Percentiles rank a stretch among this genome's conserved stretches.
Evolutionary conservation across 2,329 filamentous ascomycete species (phyloP).

Genomic region (Volutella citrinella): DNA sequence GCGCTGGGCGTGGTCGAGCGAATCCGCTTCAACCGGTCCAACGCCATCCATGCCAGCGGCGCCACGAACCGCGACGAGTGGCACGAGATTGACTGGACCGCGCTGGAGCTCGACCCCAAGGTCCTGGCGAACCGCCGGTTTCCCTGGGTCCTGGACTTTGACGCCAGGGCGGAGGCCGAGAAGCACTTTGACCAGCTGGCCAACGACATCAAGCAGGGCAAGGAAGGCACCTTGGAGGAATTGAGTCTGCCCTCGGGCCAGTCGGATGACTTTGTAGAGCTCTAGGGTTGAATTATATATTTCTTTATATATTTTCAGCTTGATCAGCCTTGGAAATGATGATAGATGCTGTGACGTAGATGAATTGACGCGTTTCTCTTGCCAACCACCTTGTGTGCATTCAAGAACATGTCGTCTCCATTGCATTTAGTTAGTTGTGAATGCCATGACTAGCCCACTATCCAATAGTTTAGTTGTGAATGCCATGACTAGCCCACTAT

Average conservation of each 20-base stretch:
- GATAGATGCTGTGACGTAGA: no score
- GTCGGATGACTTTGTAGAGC: no score
- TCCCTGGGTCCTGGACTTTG: conserved; percentile 4
- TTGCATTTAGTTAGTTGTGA: no score
- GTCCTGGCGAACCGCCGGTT: neutral
- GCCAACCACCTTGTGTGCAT: no score
- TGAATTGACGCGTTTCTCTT: no score
- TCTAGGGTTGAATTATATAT: no score
- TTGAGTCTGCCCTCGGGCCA: conserved; percentile 1
- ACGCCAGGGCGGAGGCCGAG: neutral
- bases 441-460: no score
- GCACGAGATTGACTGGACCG: conserved; percentile 3
- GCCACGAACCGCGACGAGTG: conserved; percentile 3
- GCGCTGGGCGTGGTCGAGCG: neutral
- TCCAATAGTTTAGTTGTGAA: no score
- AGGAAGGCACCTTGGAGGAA: conserved; percentile 2
- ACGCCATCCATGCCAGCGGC: neutral
- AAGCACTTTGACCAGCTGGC: conserved; percentile 2
- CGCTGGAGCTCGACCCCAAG: conserved; percentile 1
- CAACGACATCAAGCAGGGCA: neutral
- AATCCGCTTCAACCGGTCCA: conserved; percentile 3
- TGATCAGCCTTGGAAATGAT: no score
- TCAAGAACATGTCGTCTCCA: no score
- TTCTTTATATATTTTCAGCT: no score
- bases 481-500: no score